These are phyloP conservation scores for Cornus kousa DNA, from an alignment of 148 eudicot species.

Conservation along the genomic window DNA sequence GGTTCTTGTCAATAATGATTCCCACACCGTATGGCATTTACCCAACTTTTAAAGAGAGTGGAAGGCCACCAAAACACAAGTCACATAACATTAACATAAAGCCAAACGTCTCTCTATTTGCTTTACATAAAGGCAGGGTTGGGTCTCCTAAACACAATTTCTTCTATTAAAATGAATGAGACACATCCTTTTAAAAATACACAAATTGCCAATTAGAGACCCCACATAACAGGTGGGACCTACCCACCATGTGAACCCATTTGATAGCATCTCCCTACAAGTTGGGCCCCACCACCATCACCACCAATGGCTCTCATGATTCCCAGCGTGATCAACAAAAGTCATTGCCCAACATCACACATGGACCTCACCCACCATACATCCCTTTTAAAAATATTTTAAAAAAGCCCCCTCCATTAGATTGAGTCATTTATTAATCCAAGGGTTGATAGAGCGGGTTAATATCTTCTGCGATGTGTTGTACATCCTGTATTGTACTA, in stretches of 20 bases:
- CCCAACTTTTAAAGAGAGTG: no score
- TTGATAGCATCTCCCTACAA: not conserved
- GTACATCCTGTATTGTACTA: no score
- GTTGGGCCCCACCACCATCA: not conserved
- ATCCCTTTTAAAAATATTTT: no score
- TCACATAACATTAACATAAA: not conserved
- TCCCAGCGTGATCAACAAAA: not conserved
- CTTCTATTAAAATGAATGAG: not conserved
- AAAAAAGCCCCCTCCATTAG: no score
- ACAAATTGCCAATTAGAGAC: not conserved
- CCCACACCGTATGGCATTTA: no score
- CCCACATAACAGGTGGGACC: not conserved
- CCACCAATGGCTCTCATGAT: slow-evolving; percentile 14
- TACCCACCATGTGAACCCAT: slow-evolving; percentile 8
- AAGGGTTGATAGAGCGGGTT: no score
- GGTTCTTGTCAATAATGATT: no score
- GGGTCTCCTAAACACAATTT: not conserved
- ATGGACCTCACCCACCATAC: slow-evolving; percentile 6
- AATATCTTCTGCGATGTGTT: no score
- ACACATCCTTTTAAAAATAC: not conserved
- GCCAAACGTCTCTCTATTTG: not conserved
- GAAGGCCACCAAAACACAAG: no score
- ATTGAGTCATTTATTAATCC: no score
- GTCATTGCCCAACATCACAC: slow-evolving; percentile 9
- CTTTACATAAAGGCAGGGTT: not conserved